Base-by-base conservation (phyloP, 768 basidiomycete genomes). In the Coprinopsis strossmayeri region DNA sequence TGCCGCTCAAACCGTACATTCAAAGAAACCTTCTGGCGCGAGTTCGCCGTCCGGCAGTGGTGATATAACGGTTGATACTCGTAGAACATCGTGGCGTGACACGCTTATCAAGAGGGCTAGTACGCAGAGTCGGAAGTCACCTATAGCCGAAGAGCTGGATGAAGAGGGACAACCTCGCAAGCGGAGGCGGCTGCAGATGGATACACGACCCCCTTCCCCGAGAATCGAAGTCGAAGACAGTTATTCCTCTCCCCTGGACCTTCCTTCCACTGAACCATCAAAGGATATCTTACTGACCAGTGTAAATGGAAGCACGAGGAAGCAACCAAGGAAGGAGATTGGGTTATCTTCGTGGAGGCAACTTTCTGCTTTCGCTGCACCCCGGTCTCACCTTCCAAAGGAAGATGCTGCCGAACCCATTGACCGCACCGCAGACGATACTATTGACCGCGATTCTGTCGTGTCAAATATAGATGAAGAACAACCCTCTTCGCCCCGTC, bases 141-240 rank as follows among this genome's bases (percentile, higher is more conserved):
- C 7, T 32, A 20, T 20, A 15, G 15, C 25, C 26, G 28, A 18
- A 26, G 5, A 37, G 18, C 3, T 17, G 25, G 28, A 32, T 3
- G 48, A 39, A 23, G 39, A 45, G 7, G 59, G 55, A 18, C 64
- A 63, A 21, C 63, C 64, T 18, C 57, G 57, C 52, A 82, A 77
- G 64, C 74, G 70, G 30, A 56, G 53, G 11, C 18, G 23, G 23
- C 40, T 42, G 44, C 23, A 23, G 23, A 11, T 24, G 17, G 35
- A 9, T 5, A 18, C 9, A 7, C 30, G 30, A 32, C 7, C 30
- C 9, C 15, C 30, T 7, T 32, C 30, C 15, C 30, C 15, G 30
- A 32, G 9, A 32, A 32, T 15, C n/a, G 30, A 32, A 11, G 17
- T 7, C 35, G 17, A 38, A 9, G 35, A 38, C 17, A 18, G 18